Evolutionary conservation across 1,284 basidiomycete species (phyloP).

Genomic region (Taiwanofungus camphoratus): DNA sequence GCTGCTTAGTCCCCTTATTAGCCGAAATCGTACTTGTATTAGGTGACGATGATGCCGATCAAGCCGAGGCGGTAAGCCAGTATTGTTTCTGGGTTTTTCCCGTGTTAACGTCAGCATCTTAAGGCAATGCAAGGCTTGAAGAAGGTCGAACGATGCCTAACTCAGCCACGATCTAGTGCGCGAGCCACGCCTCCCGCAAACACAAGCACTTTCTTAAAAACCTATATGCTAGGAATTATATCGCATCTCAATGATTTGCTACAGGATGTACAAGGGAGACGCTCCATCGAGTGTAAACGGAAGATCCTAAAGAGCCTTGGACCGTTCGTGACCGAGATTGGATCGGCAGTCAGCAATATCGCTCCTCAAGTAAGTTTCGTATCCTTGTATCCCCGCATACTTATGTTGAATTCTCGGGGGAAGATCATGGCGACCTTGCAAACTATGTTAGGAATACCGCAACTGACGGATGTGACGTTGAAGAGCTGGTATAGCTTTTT

Average conservation of each 20-base stretch:
- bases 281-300: slow-evolving; percentile 58
- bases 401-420: background rate
- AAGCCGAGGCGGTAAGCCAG: slow-evolving; percentile 38
- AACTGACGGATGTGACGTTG: slow-evolving; percentile 76
- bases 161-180: slow-evolving; percentile 18
- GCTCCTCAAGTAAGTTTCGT: slow-evolving; percentile 72
- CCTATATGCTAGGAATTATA: slow-evolving; percentile 78
- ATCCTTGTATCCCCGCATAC: background rate
- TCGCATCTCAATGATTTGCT: slow-evolving; percentile 78
- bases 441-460: slow-evolving; percentile 71
- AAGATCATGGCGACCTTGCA: slow-evolving; percentile 98
- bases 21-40: slow-evolving; percentile 72
- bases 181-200: slow-evolving; percentile 17
- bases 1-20: slow-evolving; percentile 62
- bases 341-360: slow-evolving; percentile 64
- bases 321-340: slow-evolving; percentile 67
- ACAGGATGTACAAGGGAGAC: slow-evolving; percentile 76
- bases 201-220: slow-evolving; percentile 55
- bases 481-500: slow-evolving; percentile 83
- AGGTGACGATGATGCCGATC: slow-evolving; percentile 55
- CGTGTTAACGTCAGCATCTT: slow-evolving; percentile 3
- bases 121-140: slow-evolving; percentile 61
- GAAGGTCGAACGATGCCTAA: slow-evolving; percentile 45
- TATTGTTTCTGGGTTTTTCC: background rate
- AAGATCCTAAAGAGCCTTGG: slow-evolving; percentile 80